Evolutionary conservation across 805 yeast genomes (phyloP).

Genomic region (Spathaspora boniae): DNA sequence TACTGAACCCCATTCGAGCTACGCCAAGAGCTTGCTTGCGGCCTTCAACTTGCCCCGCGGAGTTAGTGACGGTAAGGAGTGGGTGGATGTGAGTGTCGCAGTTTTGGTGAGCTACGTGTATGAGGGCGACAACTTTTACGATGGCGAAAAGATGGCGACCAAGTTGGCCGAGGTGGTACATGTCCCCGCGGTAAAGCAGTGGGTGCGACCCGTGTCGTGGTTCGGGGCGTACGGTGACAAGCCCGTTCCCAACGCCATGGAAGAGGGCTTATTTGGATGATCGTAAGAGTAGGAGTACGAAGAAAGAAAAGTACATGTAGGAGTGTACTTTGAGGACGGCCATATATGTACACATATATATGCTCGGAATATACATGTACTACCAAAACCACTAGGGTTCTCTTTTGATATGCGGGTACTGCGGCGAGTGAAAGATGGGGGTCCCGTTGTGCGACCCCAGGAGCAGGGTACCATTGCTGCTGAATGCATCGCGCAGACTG

Average conservation of each 20-base stretch:
- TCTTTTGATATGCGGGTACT: too few relatives aligned
- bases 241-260: constrained; percentile 63
- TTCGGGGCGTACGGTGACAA: constrained; percentile 75
- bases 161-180: constrained; percentile 24
- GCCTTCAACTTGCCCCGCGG: constrained; percentile 6
- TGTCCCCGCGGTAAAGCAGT: constrained; percentile 17
- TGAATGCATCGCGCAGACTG: too few relatives aligned
- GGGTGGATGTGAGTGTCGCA: constrained; percentile 3
- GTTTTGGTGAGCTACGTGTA: constrained; percentile 43
- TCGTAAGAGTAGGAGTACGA: background rate
- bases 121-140: constrained; percentile 85
- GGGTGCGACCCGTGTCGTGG: constrained; percentile 77
- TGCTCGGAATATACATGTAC: too few relatives aligned
- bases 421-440: too few relatives aligned
- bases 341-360: background rate
- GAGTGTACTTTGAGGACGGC: background rate
- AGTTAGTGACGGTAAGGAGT: background rate
- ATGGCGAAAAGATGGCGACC: constrained; percentile 55
- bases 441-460: too few relatives aligned
- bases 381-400: too few relatives aligned
- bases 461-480: too few relatives aligned
- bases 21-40: constrained; percentile 9
- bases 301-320: background rate
- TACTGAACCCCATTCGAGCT: constrained; percentile 10
- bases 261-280: constrained; percentile 71